phyloP scores from a whole-genome alignment of 129 eudicot species.

The Apium graveolens region DNA sequence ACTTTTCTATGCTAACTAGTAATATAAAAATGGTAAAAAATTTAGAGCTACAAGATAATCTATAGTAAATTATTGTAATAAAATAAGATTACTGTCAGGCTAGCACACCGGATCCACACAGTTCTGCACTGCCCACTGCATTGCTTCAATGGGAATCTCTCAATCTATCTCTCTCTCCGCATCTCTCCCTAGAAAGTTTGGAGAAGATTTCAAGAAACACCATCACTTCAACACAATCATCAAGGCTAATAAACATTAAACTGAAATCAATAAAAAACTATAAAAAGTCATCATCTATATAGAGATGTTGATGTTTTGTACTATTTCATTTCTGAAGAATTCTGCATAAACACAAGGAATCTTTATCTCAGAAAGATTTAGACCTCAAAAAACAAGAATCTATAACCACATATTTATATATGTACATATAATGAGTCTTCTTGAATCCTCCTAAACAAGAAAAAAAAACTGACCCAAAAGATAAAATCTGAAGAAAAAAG shows the following conservation, averaged over 20 bases:
- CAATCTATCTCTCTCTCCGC: constrained; percentile 26
- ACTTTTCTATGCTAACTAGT: neutral
- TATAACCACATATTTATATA: neutral
- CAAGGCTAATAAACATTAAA: constrained; percentile 5
- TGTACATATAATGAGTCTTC: neutral
- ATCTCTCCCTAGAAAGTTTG: constrained; percentile 17
- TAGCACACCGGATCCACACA: constrained; percentile 57
- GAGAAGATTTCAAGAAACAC: constrained; percentile 10
- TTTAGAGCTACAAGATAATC: neutral
- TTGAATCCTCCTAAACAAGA: constrained; percentile 4
- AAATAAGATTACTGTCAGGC: constrained; percentile 41
- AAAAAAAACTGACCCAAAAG: neutral
- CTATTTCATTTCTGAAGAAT: neutral
- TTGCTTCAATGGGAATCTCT: constrained; percentile 41
- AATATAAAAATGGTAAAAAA: neutral
- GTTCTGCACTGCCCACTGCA: constrained; percentile 36
- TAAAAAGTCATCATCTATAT: neutral
- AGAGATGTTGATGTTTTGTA: neutral
- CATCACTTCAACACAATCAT: constrained; percentile 24
- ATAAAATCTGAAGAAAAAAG: neutral
- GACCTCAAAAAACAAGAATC: constrained; percentile 12
- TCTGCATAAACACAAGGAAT: constrained; percentile 14
- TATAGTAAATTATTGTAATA: neutral
- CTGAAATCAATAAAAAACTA: constrained; percentile 1
- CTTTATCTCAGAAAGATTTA: constrained; percentile 1